Conservation (phyloP, 768 basidiomycete species). For the Termitomyces sp. region DNA sequence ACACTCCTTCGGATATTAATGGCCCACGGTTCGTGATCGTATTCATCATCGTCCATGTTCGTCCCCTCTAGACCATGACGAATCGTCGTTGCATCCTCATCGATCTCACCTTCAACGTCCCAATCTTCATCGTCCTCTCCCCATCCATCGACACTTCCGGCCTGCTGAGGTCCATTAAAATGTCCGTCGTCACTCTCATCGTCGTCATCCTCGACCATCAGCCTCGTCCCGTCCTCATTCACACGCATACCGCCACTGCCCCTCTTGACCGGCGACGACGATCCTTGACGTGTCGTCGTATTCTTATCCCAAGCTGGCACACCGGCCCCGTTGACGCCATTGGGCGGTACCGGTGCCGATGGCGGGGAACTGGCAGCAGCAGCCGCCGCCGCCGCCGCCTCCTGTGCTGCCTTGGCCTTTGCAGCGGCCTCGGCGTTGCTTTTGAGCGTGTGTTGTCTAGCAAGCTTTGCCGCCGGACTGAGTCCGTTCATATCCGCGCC, state of each 20-base stretch:
- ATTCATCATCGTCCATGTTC: conserved; percentile 44
- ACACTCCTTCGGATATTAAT: conserved; percentile 65
- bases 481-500: conserved; percentile 62
- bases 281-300: conserved; percentile 57
- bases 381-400: conserved; percentile 37
- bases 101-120: conserved; percentile 61
- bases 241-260: conserved; percentile 34
- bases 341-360: conserved; percentile 9
- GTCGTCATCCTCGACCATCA: conserved; percentile 70
- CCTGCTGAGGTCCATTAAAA: conserved; percentile 33
- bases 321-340: conserved; percentile 32
- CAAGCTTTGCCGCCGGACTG: conserved; percentile 86
- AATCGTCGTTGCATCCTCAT: conserved; percentile 76
- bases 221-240: conserved; percentile 61
- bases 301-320: conserved; percentile 80
- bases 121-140: conserved; percentile 82
- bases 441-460: conserved; percentile 87
- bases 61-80: conserved; percentile 50
- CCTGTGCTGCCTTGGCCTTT: conserved; percentile 51
- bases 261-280: conserved; percentile 36
- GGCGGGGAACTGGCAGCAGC: conserved; percentile 32
- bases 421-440: conserved; percentile 79
- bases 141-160: conserved; percentile 43
- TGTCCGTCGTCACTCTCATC: conserved; percentile 53
- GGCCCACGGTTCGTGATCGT: conserved; percentile 76